These are phyloP conservation scores for Psilocybe sp. DNA, from an alignment of 768 basidiomycete genomes.

Conservation along the genomic window DNA sequence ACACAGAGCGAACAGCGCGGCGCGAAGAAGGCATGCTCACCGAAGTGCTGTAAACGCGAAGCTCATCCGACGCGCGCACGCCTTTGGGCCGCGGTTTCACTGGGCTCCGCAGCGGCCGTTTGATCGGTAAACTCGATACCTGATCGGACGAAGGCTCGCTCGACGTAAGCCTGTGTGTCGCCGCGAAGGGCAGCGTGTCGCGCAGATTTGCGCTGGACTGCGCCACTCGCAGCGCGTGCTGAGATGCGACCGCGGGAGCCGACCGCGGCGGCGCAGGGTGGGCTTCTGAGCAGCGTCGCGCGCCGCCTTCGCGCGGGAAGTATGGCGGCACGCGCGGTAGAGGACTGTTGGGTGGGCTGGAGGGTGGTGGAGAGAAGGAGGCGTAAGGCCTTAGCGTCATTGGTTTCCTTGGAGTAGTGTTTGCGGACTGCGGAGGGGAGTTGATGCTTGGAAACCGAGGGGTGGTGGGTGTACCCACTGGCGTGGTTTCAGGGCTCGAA, in stretches of 20 bases:
- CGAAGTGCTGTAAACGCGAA: conserved; percentile 7
- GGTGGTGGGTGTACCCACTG: conserved; percentile 40
- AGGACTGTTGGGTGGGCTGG: conserved; percentile 35
- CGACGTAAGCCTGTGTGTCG: conserved; percentile 24
- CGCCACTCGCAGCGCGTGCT: conserved; percentile 14
- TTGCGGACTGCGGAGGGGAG: conserved; percentile 18
- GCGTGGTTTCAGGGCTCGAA: conserved; percentile 37
- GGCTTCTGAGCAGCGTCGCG: not conserved
- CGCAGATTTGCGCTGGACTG: conserved; percentile 18
- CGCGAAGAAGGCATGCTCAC: conserved; percentile 6
- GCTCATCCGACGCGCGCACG: conserved; percentile 9
- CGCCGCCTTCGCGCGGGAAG: not conserved
- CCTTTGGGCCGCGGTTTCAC: conserved; percentile 14
- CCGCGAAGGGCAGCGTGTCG: conserved; percentile 14
- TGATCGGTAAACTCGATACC: conserved; percentile 15
- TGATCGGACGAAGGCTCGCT: conserved; percentile 25
- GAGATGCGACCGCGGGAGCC: conserved; percentile 6
- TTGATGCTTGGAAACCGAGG: conserved; percentile 18
- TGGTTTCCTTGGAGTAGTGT: conserved; percentile 17
- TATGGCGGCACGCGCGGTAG: conserved; percentile 30
- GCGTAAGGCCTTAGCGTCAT: conserved; percentile 19
- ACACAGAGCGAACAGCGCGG: conserved; percentile 1
- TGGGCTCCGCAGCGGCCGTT: conserved; percentile 4
- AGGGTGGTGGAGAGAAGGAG: conserved; percentile 27
- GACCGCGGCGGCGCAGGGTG: not conserved